A percentile compares a stretch with the other conserved stretches of the same genome.
Evolutionary conservation across 805 yeast genomes (phyloP).

Genomic region (Komagataella phaffii): DNA sequence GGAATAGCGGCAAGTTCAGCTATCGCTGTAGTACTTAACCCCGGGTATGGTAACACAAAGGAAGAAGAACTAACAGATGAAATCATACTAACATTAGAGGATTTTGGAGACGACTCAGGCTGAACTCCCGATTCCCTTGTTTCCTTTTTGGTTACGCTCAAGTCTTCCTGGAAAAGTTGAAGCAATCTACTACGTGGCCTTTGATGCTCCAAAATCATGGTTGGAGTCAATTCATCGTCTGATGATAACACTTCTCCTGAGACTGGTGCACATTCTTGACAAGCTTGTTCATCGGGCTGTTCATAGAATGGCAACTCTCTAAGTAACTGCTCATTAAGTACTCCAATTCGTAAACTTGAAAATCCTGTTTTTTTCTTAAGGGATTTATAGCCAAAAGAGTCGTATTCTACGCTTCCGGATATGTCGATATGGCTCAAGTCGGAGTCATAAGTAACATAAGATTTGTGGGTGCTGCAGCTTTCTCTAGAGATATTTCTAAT

Average conservation of each 20-base stretch:
- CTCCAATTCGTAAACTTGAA: constrained; percentile 27
- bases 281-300: not conserved
- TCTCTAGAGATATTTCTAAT: constrained; percentile 19
- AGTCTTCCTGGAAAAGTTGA: not conserved
- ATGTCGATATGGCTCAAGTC: constrained; percentile 22
- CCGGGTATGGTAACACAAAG: constrained; percentile 26
- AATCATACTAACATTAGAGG: not conserved
- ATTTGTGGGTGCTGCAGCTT: constrained; percentile 27
- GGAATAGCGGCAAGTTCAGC: constrained; percentile 77
- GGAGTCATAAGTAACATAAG: constrained; percentile 51
- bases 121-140: not conserved
- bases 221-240: not conserved
- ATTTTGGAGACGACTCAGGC: not conserved
- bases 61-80: constrained; percentile 17
- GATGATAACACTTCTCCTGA: not conserved
- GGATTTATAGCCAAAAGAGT: constrained; percentile 10
- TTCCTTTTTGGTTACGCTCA: not conserved
- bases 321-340: not conserved
- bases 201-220: not conserved
- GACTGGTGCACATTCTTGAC: not conserved
- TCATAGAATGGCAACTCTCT: not conserved
- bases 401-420: constrained; percentile 8
- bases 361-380: constrained; percentile 37
- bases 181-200: not conserved
- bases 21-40: constrained; percentile 41